These are phyloP conservation scores for Peziza echinospora DNA, from an alignment of 495 filamentous ascomycete species.

Conservation along the genomic window DNA sequence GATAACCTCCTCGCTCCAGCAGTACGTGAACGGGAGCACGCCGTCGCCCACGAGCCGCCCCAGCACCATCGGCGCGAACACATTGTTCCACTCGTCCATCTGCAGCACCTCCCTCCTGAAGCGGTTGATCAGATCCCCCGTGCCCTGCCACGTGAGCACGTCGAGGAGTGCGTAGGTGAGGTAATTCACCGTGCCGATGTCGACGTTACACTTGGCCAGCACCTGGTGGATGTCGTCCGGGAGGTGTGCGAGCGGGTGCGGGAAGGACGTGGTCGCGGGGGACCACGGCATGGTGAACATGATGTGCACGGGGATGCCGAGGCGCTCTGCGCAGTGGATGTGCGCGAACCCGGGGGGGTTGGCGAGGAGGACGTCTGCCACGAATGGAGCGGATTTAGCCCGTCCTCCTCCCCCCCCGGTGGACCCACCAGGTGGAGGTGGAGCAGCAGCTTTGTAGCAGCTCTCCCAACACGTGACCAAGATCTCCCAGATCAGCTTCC, in stretches of 20 bases:
- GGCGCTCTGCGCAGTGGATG: conserved; percentile 40
- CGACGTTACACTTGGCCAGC: no score
- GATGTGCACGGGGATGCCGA: conserved; percentile 42
- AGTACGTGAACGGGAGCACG: conserved; percentile 40
- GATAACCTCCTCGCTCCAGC: conserved; percentile 40
- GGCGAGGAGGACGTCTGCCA: conserved; percentile 48
- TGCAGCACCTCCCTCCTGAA: conserved; percentile 38
- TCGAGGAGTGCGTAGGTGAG: conserved; percentile 51
- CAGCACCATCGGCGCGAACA: conserved; percentile 43
- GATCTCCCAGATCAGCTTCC: conserved; percentile 40
- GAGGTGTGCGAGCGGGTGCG: conserved; percentile 45
- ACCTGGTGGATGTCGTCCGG: conserved; percentile 28
- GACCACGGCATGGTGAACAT: conserved; percentile 47
- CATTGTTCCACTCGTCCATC: conserved; percentile 36
- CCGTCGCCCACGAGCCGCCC: conserved; percentile 27
- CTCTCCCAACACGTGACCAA: conserved; percentile 39
- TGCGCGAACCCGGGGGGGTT: conserved; percentile 47
- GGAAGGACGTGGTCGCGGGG: conserved; percentile 41
- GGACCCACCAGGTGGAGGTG: conserved; percentile 3
- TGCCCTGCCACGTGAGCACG: conserved; percentile 39
- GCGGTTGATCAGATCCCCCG: conserved; percentile 45
- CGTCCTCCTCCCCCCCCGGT: background rate
- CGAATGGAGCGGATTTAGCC: conserved; percentile 27
- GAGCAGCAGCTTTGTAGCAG: conserved; percentile 33
- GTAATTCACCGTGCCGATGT: conserved; percentile 44